These are phyloP conservation scores for Penstemon eatonii DNA, from an alignment of 257 asterid genomes.

Conservation along the genomic window DNA sequence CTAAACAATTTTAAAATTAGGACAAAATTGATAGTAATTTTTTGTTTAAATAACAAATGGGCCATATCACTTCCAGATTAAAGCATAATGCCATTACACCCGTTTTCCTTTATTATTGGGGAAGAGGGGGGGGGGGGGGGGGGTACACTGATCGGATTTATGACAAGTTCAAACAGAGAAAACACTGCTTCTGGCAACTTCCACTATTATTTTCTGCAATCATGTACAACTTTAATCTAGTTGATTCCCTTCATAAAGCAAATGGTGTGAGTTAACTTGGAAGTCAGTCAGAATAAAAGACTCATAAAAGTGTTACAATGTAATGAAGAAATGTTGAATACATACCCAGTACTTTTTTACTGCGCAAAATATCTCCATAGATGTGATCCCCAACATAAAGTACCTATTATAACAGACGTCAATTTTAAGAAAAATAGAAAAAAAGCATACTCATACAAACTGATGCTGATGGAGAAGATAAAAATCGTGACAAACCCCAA, in stretches of 20 bases:
- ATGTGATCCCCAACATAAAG: constrained; percentile 99
- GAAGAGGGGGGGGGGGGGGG: too few relatives aligned
- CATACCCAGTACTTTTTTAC: constrained; percentile 92
- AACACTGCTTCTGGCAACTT: too few relatives aligned
- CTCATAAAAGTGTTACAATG: background rate
- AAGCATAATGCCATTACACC: constrained; percentile 13
- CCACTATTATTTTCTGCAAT: too few relatives aligned
- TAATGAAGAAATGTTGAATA: constrained; percentile 12
- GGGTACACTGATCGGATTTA: too few relatives aligned
- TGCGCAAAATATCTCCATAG: constrained; percentile 95
- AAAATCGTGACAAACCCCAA: constrained; percentile 24
- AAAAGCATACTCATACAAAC: background rate
- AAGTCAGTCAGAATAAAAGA: too few relatives aligned
- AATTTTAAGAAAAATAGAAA: constrained; percentile 22
- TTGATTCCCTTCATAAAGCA: too few relatives aligned
- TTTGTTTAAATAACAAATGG: constrained; percentile 5
- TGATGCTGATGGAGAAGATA: constrained; percentile 9
- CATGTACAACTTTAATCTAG: too few relatives aligned
- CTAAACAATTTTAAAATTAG: constrained; percentile 1
- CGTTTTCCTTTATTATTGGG: too few relatives aligned
- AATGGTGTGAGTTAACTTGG: too few relatives aligned
- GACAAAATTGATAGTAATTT: background rate
- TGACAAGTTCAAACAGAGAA: too few relatives aligned
- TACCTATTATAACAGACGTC: constrained; percentile 50
- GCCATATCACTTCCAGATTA: background rate